Percentiles rank a stretch among this genome's conserved stretches.
Conservation (phyloP, 2,329 filamentous ascomycete genomes). For the Trichoderma aggressivum region DNA sequence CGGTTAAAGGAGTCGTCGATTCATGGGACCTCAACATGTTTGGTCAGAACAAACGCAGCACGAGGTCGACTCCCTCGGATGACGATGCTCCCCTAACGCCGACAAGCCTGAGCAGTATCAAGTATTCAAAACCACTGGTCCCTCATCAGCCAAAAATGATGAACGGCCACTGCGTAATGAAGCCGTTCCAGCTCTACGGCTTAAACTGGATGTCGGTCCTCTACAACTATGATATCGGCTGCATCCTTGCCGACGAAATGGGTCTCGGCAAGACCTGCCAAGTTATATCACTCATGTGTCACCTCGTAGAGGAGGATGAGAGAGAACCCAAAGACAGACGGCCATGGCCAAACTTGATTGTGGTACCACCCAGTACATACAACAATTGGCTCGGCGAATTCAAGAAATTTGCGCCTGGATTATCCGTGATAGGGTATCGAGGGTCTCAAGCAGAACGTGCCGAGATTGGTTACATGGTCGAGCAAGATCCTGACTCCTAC, state of each 20-base stretch:
- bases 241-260: conserved; percentile 97
- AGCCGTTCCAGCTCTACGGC: conserved; percentile 90
- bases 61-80: conserved; percentile 30
- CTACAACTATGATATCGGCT: conserved; percentile 74
- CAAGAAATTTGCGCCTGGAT: conserved; percentile 72
- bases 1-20: conserved; percentile 45
- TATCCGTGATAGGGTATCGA: conserved; percentile 69
- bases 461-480: conserved; percentile 62
- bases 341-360: conserved; percentile 73
- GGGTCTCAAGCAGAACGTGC: conserved; percentile 66
- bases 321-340: conserved; percentile 28
- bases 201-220: conserved; percentile 91
- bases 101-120: conserved; percentile 35
- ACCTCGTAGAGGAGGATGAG: conserved; percentile 66
- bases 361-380: conserved; percentile 89
- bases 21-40: conserved; percentile 49
- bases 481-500: conserved; percentile 63
- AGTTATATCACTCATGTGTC: conserved; percentile 85
- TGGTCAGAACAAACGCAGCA: conserved; percentile 38
- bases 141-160: conserved; percentile 70
- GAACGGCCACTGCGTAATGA: conserved; percentile 72
- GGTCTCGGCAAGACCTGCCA: conserved; percentile 95
- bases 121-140: conserved; percentile 43
- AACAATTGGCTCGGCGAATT: conserved; percentile 97
- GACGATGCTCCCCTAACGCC: conserved; percentile 43